Evolutionary conservation across 2,329 filamentous ascomycete genomes (phyloP).

Genomic region (Microcyclosporella mali): DNA sequence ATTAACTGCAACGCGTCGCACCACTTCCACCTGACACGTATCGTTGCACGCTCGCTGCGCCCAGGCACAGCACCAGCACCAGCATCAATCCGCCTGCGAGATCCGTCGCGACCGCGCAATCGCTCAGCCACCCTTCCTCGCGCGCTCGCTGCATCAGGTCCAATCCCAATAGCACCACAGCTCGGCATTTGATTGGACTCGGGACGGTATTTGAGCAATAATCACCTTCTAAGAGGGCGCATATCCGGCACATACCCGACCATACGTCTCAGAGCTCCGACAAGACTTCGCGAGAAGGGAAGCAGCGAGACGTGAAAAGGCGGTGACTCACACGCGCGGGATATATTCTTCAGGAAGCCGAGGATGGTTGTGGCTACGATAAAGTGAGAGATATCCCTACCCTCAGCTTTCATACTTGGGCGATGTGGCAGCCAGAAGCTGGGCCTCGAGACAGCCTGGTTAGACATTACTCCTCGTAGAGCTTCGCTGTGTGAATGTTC

Average conservation of each 20-base stretch:
- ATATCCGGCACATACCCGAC: neutral
- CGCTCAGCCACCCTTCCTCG: slow-evolving; percentile 5
- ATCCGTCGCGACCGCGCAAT: slow-evolving; percentile 1
- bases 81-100: neutral
- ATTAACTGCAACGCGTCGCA: too few species aligned
- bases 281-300: neutral
- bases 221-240: neutral
- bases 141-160: neutral
- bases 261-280: too few species aligned
- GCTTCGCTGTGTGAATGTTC: neutral
- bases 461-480: neutral
- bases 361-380: slow-evolving; percentile 31
- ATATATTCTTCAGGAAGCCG: slow-evolving; percentile 8
- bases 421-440: neutral
- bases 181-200: too few species aligned
- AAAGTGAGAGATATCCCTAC: slow-evolving; percentile 21
- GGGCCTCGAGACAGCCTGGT: neutral
- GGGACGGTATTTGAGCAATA: neutral
- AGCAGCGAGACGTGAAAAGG: slow-evolving; percentile 2
- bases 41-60: neutral
- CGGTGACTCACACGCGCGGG: neutral
- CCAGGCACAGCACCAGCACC: neutral
- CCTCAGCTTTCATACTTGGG: neutral
- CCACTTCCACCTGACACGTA: neutral
- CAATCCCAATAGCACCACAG: neutral